Conservation (phyloP, 345 rosid genomes). For the Zanthoxylum bungeanum region DNA sequence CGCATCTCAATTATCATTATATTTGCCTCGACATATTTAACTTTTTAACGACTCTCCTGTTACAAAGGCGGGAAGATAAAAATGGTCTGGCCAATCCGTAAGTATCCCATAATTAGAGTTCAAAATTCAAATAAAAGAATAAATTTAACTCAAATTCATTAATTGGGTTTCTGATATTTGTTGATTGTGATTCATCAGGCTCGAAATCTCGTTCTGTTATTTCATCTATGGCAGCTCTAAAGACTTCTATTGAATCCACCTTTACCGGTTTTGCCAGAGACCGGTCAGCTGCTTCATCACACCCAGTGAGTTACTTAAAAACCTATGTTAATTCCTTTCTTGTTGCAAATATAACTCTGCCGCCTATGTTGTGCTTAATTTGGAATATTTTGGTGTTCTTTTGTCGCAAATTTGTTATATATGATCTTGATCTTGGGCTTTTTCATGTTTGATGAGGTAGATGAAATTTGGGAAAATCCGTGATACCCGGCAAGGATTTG, state of each 20-base stretch:
- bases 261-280: conserved; percentile 7
- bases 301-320: conserved; percentile 11
- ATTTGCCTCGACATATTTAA: too few species aligned
- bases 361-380: too few species aligned
- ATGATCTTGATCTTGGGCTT: neutral
- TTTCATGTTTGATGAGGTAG: conserved; percentile 14
- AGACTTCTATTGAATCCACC: neutral
- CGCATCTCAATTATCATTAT: neutral
- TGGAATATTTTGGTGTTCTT: too few species aligned
- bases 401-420: neutral
- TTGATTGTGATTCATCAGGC: conserved; percentile 25
- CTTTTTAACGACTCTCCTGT: neutral
- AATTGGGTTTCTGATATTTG: neutral
- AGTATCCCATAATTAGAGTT: neutral
- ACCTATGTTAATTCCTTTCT: too few species aligned
- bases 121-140: too few species aligned
- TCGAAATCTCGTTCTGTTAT: conserved; percentile 19
- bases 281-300: conserved; percentile 6
- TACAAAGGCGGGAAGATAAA: conserved; percentile 3
- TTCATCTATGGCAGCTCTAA: conserved; percentile 16
- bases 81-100: conserved; percentile 13
- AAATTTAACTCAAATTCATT: too few species aligned
- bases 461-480: conserved; percentile 12
- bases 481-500: conserved; percentile 10
- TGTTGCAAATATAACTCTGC: too few species aligned